Evolutionary conservation across 139 green algal species (phyloP).

Genomic region (Chlorella sp.): DNA sequence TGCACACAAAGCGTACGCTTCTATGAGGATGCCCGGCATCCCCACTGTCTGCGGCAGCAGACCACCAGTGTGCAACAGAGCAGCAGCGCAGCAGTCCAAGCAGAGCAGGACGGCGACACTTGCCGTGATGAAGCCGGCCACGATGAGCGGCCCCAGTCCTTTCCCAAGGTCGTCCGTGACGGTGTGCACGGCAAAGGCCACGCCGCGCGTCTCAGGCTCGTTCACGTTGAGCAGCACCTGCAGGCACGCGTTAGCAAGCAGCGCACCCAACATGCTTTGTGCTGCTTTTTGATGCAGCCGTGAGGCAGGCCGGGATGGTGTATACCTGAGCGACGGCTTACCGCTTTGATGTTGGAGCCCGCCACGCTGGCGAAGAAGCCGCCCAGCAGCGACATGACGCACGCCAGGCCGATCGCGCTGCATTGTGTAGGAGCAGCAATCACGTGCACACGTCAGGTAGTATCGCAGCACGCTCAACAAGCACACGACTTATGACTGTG

Average conservation of each 20-base stretch:
- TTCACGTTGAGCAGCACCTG: slow-evolving; percentile 79
- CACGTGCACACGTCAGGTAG: not conserved
- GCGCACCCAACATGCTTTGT: no score
- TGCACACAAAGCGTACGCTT: no score
- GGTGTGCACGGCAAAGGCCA: slow-evolving; percentile 61
- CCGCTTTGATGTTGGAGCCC: slow-evolving; percentile 55
- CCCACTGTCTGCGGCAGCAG: not conserved
- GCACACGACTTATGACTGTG: no score
- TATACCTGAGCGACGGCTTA: no score
- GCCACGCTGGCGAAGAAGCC: slow-evolving; percentile 31
- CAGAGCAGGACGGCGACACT: no score
- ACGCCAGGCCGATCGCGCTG: slow-evolving; percentile 2
- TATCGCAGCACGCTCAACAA: no score
- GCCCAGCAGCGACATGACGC: slow-evolving; percentile 34
- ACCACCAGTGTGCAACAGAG: not conserved
- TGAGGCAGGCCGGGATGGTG: no score
- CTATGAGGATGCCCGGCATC: no score
- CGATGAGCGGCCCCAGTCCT: not conserved
- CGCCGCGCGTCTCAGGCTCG: slow-evolving; percentile 64
- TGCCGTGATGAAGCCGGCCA: not conserved
- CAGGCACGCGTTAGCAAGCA: slow-evolving; percentile 28
- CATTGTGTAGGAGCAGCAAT: not conserved
- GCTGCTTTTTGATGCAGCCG: no score
- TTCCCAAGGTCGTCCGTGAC: slow-evolving; percentile 2
- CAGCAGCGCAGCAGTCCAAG: not conserved